Conservation (phyloP, 148 eudicot genomes). For the Rhododendron henanense region DNA sequence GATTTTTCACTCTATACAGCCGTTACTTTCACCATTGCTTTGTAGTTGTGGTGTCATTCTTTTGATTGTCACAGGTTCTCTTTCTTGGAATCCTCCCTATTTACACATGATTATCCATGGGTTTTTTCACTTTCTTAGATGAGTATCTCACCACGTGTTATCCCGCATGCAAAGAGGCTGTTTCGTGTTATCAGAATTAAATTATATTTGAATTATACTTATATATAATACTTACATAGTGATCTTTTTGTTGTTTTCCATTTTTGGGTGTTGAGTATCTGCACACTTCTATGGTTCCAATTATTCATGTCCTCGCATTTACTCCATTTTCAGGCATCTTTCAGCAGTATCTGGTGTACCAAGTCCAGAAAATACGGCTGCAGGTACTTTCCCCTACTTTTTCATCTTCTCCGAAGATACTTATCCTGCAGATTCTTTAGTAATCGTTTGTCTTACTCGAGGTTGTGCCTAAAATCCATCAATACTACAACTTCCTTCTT, state of each 20-base stretch:
- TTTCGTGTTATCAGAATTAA: background rate
- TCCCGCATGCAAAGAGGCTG: background rate
- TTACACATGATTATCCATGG: background rate
- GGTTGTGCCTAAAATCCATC: background rate
- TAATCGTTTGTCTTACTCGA: background rate
- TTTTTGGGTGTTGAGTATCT: background rate
- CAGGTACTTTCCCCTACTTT: slow-evolving; percentile 42
- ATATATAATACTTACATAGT: too few species aligned
- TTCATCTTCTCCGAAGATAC: background rate
- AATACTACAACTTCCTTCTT: background rate
- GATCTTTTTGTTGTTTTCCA: background rate
- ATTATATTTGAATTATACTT: background rate
- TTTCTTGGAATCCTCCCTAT: background rate
- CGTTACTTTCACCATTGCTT: slow-evolving; percentile 56
- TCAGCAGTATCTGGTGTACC: slow-evolving; percentile 91
- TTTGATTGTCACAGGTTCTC: slow-evolving; percentile 68
- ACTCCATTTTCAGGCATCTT: slow-evolving; percentile 61
- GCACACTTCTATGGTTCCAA: background rate
- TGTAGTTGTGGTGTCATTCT: slow-evolving; percentile 83
- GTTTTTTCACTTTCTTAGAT: background rate
- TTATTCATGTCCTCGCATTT: background rate
- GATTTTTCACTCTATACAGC: slow-evolving; percentile 57
- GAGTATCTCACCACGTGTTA: background rate
- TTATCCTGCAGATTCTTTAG: background rate
- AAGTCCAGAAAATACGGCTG: slow-evolving; percentile 88